Evolutionary conservation across 1,139 yeast species (phyloP), one percentile per base, ranked within the genome.

Genomic region (Fermentozyma sake): DNA sequence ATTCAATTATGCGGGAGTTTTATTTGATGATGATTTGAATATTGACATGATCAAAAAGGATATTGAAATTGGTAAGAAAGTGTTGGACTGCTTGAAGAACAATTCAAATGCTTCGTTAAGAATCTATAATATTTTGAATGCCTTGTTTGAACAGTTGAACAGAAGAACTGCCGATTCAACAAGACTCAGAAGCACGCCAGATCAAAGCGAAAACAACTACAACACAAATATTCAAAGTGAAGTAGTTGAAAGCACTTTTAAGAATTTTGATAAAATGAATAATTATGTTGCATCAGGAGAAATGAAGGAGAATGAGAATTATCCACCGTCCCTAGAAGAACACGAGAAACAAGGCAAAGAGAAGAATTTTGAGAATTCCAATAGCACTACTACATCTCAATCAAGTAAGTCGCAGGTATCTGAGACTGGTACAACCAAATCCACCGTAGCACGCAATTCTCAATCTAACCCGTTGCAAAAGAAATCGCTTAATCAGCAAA

Each of bases 61-160:
- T 54, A 91, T 93, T 4, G 94, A 84, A 44, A 66, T 76, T 31
- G 96, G 96, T 13, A 79, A 80, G 50, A 73, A 75, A 35, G 84
- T 85, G 2, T 61, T 87, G 42, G 79, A 81, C 34, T 61, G 72
- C 22, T 63, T 87, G 45, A 84, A 83, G 47, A 82, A 78, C 42
- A 74, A 79, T 36, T 79, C 91, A 24, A 73, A 74, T 53, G 82
- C 95, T 8, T 91, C 95, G 1, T 68, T 75, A 35, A 66, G 95
- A 39, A 86, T 91, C 11, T 85, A 82, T 54, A 79, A 79, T 42
- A 74, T 86, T 32, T 68, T 87, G 48, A 82, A 84, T 48, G 78
- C 83, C 9, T 58, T 87, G 38, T 87, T 87, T 52, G 94, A 85
- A 46, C 87, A 83, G 50, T 65, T 87, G 48, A 83, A 84, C 47